These are phyloP conservation scores for Acanthamoeba pearcei DNA, from an alignment of 208 protist genomes.

Conservation along the genomic window DNA sequence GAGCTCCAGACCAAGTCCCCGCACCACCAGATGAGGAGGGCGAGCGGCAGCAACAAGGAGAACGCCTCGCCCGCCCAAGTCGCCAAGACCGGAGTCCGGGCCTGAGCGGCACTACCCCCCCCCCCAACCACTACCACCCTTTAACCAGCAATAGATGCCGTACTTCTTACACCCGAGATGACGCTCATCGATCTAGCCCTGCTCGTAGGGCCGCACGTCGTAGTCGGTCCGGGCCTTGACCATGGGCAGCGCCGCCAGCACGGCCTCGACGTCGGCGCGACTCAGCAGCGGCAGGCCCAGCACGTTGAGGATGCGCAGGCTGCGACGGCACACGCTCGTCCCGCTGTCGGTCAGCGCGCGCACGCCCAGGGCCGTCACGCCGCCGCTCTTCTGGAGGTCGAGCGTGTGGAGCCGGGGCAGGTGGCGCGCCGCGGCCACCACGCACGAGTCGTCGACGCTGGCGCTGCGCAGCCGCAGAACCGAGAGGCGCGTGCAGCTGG, in stretches of 20 bases:
- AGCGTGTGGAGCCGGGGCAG: neutral
- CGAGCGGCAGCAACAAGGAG: too few species aligned
- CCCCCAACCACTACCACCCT: too few species aligned
- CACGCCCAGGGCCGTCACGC: neutral
- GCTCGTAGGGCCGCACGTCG: neutral
- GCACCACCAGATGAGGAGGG: too few species aligned
- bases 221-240: constrained; percentile 19
- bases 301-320: constrained; percentile 25
- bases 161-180: too few species aligned
- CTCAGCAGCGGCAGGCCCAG: neutral
- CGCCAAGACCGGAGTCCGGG: too few species aligned
- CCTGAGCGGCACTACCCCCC: too few species aligned
- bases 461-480: constrained; percentile 23
- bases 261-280: neutral
- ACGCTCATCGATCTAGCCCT: neutral
- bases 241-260: neutral
- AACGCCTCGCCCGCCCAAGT: too few species aligned
- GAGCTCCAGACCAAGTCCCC: neutral
- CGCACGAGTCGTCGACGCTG: neutral
- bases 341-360: neutral
- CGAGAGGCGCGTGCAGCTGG: neutral
- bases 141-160: too few species aligned
- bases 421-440: neutral
- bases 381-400: constrained; percentile 24
- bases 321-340: neutral